phyloP scores from a whole-genome alignment of 441 rosid genomes.

The Arabidopsis hybrid region DNA sequence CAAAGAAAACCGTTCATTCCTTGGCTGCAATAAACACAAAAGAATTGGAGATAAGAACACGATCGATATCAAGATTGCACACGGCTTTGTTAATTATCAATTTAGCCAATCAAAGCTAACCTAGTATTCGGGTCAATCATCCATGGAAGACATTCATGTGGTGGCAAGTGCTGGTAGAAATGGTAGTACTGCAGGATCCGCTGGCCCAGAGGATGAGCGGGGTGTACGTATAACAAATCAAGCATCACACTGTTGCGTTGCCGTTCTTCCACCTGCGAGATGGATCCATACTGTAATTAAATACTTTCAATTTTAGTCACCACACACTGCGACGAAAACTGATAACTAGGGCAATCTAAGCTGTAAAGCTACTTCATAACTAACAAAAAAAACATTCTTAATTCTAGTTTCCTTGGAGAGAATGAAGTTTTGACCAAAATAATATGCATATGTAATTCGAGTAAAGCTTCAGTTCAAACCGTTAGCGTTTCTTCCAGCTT shows the following conservation, averaged over 20 bases:
- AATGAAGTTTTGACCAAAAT: constrained; percentile 33
- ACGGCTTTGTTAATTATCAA: not conserved
- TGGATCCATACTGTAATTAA: constrained; percentile 23
- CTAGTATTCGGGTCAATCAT: constrained; percentile 67
- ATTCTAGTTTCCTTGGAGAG: constrained; percentile 8
- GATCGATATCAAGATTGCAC: constrained; percentile 17
- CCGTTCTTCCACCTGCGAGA: constrained; percentile 76
- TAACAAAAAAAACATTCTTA: not conserved
- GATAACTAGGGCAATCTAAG: constrained; percentile 15
- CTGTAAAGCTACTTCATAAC: constrained; percentile 22
- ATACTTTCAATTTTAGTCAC: constrained; percentile 11
- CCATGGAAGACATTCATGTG: constrained; percentile 51
- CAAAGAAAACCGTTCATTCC: constrained; percentile 92
- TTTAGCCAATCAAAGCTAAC: constrained; percentile 49
- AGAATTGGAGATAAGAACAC: constrained; percentile 33
- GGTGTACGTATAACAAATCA: constrained; percentile 81
- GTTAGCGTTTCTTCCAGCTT: constrained; percentile 83
- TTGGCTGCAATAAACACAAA: constrained; percentile 59
- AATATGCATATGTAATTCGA: constrained; percentile 31
- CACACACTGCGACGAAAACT: constrained; percentile 8
- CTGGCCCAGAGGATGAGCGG: constrained; percentile 66
- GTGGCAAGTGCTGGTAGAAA: constrained; percentile 39
- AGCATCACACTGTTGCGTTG: constrained; percentile 79
- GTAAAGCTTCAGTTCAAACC: constrained; percentile 54
- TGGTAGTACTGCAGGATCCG: constrained; percentile 57